Evolutionary conservation across 192 early-diverging fungal genomes (phyloP).

Genomic region (Cetraspora pellucida): DNA sequence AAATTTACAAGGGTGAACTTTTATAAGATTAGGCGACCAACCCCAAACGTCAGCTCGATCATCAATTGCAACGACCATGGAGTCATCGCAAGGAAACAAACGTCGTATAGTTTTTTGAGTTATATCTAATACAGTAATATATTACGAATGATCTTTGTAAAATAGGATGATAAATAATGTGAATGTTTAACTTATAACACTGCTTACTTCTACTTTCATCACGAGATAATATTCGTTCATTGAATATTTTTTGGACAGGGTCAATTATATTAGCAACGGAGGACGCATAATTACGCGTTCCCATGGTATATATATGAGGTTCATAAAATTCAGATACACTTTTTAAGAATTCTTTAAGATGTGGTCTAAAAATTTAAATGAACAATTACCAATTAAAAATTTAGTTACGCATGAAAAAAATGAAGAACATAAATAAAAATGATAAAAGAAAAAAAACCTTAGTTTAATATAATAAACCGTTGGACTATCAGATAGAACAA

Average conservation of each 20-base stretch:
- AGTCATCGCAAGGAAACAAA: conserved; percentile 91
- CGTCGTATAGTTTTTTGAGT: conserved; percentile 78
- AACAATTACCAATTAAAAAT: background rate
- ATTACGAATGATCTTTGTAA: background rate
- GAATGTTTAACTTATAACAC: background rate
- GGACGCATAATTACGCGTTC: conserved; percentile 89
- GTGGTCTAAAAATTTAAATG: conserved; percentile 60
- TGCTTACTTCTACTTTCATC: conserved; percentile 87
- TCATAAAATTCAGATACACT: conserved; percentile 75
- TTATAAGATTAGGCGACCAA: conserved; percentile 86
- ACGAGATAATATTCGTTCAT: conserved; percentile 86
- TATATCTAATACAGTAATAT: conserved; percentile 51
- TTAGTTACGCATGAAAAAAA: too few species aligned
- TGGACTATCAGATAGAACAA: conserved; percentile 70
- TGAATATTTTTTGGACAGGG: conserved; percentile 75
- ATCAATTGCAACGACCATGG: conserved; percentile 96
- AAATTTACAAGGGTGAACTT: conserved; percentile 82
- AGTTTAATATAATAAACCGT: conserved; percentile 85
- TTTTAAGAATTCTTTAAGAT: conserved; percentile 76
- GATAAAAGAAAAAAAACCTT: conserved; percentile 45
- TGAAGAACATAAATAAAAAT: background rate
- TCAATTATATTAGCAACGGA: conserved; percentile 87
- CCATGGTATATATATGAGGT: conserved; percentile 99
- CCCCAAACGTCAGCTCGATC: conserved; percentile 96
- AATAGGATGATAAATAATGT: background rate